Conservation (phyloP, 805 yeast genomes). For the Suhomyces vadensis region DNA sequence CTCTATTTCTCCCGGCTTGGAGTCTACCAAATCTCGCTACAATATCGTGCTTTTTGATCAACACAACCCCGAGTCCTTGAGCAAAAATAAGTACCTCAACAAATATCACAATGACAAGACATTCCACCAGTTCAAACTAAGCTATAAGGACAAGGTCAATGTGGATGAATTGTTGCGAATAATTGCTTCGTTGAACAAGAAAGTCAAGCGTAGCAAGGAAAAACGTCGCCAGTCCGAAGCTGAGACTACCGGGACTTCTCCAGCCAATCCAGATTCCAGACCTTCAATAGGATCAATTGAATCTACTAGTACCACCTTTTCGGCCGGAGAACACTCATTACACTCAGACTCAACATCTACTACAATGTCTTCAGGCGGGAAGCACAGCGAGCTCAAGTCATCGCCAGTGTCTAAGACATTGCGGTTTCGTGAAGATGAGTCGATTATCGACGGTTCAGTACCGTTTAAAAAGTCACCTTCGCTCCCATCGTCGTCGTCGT, state of each 20-base stretch:
- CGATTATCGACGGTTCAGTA: constrained; percentile 15
- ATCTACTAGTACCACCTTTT: constrained; percentile 8
- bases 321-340: constrained; percentile 1
- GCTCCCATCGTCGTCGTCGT: not conserved
- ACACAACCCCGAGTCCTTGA: constrained; percentile 15
- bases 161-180: constrained; percentile 20
- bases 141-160: constrained; percentile 21
- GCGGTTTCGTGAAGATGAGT: constrained; percentile 19
- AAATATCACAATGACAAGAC: constrained; percentile 16
- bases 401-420: constrained; percentile 5
- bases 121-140: constrained; percentile 18
- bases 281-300: constrained; percentile 8
- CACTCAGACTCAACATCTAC: constrained; percentile 9
- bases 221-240: not conserved
- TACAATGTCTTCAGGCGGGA: not conserved
- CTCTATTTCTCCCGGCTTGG: constrained; percentile 27
- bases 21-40: constrained; percentile 27
- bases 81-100: constrained; percentile 7
- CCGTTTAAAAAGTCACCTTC: not conserved
- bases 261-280: not conserved
- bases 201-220: constrained; percentile 1
- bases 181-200: constrained; percentile 14
- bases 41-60: constrained; percentile 23
- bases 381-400: constrained; percentile 1
- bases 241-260: not conserved